These are phyloP conservation scores for Protostelium mycophagum DNA, from an alignment of 78 protist genomes.

Conservation along the genomic window DNA sequence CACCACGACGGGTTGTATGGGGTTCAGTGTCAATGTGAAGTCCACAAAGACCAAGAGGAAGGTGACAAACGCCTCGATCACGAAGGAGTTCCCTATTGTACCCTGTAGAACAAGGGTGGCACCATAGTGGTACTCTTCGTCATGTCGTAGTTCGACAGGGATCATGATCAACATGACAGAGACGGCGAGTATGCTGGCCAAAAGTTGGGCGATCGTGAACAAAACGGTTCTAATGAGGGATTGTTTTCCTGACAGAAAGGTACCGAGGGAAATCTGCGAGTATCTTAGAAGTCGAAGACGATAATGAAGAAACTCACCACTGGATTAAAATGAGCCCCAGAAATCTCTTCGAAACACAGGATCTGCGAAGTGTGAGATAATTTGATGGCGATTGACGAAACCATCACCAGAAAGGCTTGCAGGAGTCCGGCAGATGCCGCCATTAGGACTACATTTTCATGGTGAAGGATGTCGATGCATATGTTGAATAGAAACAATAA, in stretches of 20 bases:
- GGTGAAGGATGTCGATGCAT: neutral
- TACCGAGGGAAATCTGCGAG: neutral
- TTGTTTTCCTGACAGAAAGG: neutral
- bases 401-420: neutral
- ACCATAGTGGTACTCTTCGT: neutral
- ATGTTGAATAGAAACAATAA: too few relatives aligned
- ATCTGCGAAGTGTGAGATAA: neutral
- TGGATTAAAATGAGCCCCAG: neutral
- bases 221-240: neutral
- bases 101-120: neutral
- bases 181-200: neutral
- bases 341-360: neutral
- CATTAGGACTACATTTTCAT: neutral
- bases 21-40: neutral
- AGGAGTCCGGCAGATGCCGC: neutral
- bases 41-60: neutral
- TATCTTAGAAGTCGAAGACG: neutral
- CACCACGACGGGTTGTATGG: neutral
- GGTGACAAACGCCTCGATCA: neutral
- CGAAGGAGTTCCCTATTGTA: neutral
- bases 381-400: neutral
- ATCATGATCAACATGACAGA: neutral
- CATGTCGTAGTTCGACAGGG: neutral
- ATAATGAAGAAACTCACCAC: neutral
- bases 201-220: neutral